These are phyloP conservation scores for Phyllosticta ampelicida DNA, from an alignment of 2,329 filamentous ascomycete genomes.

Conservation along the genomic window DNA sequence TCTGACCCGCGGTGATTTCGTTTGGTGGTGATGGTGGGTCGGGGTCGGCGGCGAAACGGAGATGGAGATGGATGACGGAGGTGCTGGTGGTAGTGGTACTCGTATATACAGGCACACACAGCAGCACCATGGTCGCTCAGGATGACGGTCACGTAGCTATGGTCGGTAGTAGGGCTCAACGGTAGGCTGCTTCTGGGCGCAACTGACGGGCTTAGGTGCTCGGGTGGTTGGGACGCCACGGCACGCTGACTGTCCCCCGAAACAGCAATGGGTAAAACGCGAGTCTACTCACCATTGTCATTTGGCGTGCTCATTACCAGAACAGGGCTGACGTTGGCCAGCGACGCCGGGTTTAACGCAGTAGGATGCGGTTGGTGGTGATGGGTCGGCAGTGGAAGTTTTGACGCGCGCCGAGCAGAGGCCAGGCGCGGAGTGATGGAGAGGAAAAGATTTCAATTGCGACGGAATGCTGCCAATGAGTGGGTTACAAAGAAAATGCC, in stretches of 20 bases:
- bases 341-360: slow-evolving; percentile 3
- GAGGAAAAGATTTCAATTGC: not conserved
- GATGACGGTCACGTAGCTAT: slow-evolving; percentile 13
- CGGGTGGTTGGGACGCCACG: not conserved
- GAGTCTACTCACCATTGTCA: slow-evolving; percentile 25
- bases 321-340: slow-evolving; percentile 17
- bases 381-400: not conserved
- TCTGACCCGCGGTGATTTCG: slow-evolving; percentile 7
- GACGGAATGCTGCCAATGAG: not conserved
- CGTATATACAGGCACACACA: not conserved
- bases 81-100: not conserved
- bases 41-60: slow-evolving; percentile 5
- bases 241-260: not conserved
- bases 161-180: not conserved
- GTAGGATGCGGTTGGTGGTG: not conserved
- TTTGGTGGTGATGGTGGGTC: slow-evolving; percentile 6
- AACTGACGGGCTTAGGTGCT: slow-evolving; percentile 1
- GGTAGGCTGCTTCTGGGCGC: slow-evolving; percentile 1
- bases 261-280: slow-evolving; percentile 1
- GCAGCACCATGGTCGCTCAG: not conserved
- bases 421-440: not conserved
- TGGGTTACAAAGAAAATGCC: not conserved
- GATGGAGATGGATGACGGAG: not conserved
- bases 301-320: slow-evolving; percentile 32
- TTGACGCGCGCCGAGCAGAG: not conserved